phyloP scores from a whole-genome alignment of 352 stramenopile genomes.

The Phytopythium delawarense region DNA sequence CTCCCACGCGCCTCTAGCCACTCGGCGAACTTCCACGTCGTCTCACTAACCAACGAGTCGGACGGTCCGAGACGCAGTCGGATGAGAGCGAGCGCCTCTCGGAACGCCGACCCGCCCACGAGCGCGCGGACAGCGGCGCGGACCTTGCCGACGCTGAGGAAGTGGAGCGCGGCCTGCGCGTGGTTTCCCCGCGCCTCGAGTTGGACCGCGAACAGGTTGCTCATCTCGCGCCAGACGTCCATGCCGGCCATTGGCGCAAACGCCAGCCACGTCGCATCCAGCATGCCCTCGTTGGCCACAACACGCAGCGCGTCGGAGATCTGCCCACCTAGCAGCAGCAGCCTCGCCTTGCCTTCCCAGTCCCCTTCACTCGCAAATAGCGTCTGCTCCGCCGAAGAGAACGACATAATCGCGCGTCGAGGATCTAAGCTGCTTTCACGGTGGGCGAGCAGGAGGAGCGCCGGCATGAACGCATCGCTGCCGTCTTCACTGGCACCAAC shows the following conservation, averaged over 20 bases:
- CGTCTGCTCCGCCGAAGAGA: conserved; percentile 19
- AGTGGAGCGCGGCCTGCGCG: conserved; percentile 57
- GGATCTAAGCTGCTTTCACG: not conserved
- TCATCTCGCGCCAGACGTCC: conserved; percentile 68
- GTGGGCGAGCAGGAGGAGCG: not conserved
- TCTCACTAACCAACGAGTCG: conserved; percentile 37
- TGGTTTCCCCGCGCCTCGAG: conserved; percentile 39
- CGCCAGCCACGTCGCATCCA: conserved; percentile 54
- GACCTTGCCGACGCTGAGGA: conserved; percentile 56
- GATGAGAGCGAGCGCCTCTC: conserved; percentile 59
- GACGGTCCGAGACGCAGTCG: conserved; percentile 29
- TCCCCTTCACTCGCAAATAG: conserved; percentile 27
- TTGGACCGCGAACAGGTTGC: conserved; percentile 56
- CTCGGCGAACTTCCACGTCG: conserved; percentile 30
- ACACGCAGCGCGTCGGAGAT: conserved; percentile 55
- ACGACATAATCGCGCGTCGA: not conserved
- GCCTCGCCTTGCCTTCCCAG: conserved; percentile 48
- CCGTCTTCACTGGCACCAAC: not conserved
- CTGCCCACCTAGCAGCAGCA: conserved; percentile 46
- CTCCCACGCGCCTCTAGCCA: conserved; percentile 30
- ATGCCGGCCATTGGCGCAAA: conserved; percentile 68
- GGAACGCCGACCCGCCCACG: conserved; percentile 28
- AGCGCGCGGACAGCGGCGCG: conserved; percentile 39
- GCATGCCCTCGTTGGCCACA: conserved; percentile 38
- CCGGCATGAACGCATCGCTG: conserved; percentile 1